Evolutionary conservation across 2,329 filamentous ascomycete species (phyloP).

Genomic region (Claviceps citrina): DNA sequence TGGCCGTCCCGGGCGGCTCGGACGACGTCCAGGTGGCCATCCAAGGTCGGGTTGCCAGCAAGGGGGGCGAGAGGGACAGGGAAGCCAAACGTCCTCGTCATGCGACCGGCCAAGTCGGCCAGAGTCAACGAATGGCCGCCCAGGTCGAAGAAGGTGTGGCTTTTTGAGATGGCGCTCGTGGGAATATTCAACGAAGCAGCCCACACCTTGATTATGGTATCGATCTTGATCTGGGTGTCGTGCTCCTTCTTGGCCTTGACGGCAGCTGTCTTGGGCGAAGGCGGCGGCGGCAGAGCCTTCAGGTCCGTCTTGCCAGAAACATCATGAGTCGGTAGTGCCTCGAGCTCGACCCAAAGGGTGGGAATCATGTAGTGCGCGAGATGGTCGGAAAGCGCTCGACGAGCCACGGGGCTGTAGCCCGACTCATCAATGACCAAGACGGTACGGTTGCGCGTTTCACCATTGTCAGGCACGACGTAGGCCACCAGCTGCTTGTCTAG

Average conservation of each 20-base stretch:
- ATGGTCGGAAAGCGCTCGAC: conserved; percentile 47
- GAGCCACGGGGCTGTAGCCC: conserved; percentile 54
- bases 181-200: conserved; percentile 54
- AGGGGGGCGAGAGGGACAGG: conserved; percentile 56
- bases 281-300: conserved; percentile 53
- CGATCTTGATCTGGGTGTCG: conserved; percentile 49
- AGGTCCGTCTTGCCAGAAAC: conserved; percentile 69
- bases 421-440: conserved; percentile 51
- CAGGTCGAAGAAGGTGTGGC: conserved; percentile 68
- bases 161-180: conserved; percentile 43
- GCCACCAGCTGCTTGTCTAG: conserved; percentile 62
- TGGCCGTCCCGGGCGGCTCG: conserved; percentile 55
- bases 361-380: conserved; percentile 78
- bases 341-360: conserved; percentile 58
- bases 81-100: conserved; percentile 58
- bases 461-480: conserved; percentile 56
- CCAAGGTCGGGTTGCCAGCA: conserved; percentile 54
- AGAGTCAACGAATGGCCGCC: conserved; percentile 65
- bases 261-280: conserved; percentile 30
- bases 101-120: conserved; percentile 57
- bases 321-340: conserved; percentile 56
- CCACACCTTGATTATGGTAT: conserved; percentile 58
- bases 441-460: conserved; percentile 41
- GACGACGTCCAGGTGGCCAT: conserved; percentile 59
- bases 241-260: conserved; percentile 29